Base-by-base conservation (phyloP, 2,329 filamentous ascomycete species). In the Apiospora marii region DNA sequence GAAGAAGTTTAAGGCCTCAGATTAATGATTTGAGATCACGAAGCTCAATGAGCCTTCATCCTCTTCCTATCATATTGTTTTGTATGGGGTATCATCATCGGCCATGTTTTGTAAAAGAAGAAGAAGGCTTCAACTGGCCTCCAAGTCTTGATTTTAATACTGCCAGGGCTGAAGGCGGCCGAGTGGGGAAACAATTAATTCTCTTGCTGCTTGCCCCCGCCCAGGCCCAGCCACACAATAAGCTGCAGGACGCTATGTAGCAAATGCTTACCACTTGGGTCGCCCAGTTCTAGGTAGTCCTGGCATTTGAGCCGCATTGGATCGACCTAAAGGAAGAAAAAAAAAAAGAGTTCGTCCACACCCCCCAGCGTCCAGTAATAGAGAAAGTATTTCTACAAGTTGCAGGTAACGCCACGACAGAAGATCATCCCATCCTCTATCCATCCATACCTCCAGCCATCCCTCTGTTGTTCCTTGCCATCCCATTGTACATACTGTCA, bases 31-130 rank as follows among this genome's bases (percentile, higher is more conserved):
- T 73, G 72, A 73, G 68, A 70, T 73, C 72, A 73, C 68, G n/a
- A 68, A 70, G 61, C 69, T 48, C 41, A 12, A 37, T 30, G 61
- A 70, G 51, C 71, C 67, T 71, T 71, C 43, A 34, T 30, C 67
- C 72, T 73, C 72, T 73, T 73, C 72, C 72, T 73, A 73, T 73
- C 67, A 71, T 73, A 44, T 70, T 70, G 41, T 58, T 73, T 71
- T 71, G 48, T 37, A 22, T 68, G 68, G 64, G 37, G 48, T 70
- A 67, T 73, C 72, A 70, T 73, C 72, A 73, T 49, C 14, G 67
- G 72, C 72, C 70, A 51, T 68, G 49, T 51, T 58, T 73, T 58
- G 68, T 70, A 49, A 70, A 68, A 48, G 43, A 48, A 27, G 67
- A 68, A 68, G 44, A 48, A 64, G 58, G 19, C 58, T 12, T 24